These are phyloP conservation scores for Turritis glabra DNA, from an alignment of 345 rosid species.

Conservation along the genomic window DNA sequence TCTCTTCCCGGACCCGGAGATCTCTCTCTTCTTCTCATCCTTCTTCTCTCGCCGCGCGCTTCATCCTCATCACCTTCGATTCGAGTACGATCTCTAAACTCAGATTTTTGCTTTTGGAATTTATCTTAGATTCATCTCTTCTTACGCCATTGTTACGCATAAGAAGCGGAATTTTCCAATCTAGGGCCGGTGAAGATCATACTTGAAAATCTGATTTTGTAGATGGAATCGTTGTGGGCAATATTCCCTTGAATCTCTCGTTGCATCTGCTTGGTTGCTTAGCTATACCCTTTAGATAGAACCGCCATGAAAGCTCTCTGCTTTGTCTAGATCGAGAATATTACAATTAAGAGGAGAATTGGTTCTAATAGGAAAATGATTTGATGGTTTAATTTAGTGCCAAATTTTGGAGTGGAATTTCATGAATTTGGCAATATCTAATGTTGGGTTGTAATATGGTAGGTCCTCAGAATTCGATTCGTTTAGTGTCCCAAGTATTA, in stretches of 20 bases:
- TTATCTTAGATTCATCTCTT: not conserved
- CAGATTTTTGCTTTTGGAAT: not conserved
- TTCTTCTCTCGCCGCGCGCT: conserved; percentile 25
- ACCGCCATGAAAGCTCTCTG: conserved; percentile 16
- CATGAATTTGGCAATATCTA: conserved; percentile 6
- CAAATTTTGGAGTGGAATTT: not conserved
- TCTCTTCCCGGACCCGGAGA: conserved; percentile 31
- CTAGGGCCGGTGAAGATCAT: conserved; percentile 23
- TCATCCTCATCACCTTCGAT: conserved; percentile 15
- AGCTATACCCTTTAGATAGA: not conserved
- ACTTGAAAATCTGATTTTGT: conserved; percentile 5
- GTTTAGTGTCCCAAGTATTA: not conserved
- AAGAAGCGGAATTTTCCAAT: not conserved
- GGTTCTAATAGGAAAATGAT: not conserved
- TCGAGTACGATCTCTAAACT: conserved; percentile 3
- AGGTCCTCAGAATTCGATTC: conserved; percentile 2
- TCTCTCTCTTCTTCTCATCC: conserved; percentile 3
- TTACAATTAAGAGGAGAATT: not conserved
- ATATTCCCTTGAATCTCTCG: not conserved
- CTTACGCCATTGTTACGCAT: conserved; percentile 2
- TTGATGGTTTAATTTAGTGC: not conserved
- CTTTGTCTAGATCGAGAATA: conserved; percentile 15
- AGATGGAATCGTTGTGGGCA: not conserved
- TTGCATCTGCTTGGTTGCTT: conserved; percentile 5
- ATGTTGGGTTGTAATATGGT: conserved; percentile 1